Conservation (phyloP, 1,284 basidiomycete genomes). For the Ceratorhiza oryzae-sativae region DNA sequence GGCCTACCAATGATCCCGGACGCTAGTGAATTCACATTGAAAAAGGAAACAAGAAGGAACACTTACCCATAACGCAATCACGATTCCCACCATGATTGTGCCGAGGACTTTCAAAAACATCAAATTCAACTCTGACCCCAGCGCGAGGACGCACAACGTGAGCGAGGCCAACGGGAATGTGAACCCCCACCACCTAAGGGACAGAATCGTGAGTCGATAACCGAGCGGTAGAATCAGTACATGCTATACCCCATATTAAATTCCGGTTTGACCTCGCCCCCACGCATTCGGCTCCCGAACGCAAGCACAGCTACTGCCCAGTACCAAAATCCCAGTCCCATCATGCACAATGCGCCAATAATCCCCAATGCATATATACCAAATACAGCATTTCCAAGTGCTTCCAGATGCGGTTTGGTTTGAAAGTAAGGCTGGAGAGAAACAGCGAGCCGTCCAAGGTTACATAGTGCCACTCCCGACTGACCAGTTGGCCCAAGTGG, state of each 20-base stretch:
- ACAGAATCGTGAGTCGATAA: background rate
- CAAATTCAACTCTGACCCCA: constrained; percentile 35
- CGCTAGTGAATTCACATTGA: background rate
- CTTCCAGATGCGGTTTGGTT: constrained; percentile 12
- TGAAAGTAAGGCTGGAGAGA: constrained; percentile 22
- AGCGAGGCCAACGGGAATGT: constrained; percentile 36
- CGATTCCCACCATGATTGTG: constrained; percentile 36
- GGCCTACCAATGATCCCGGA: background rate
- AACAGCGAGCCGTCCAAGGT: constrained; percentile 27
- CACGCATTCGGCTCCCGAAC: constrained; percentile 35
- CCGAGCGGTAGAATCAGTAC: background rate
- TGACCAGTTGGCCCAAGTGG: constrained; percentile 35
- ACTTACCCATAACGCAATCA: constrained; percentile 37
- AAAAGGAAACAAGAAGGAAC: background rate
- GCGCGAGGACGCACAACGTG: constrained; percentile 30
- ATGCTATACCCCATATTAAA: constrained; percentile 37
- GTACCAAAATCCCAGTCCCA: constrained; percentile 36
- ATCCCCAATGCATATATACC: constrained; percentile 30
- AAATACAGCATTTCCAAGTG: background rate
- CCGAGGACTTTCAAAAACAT: constrained; percentile 38
- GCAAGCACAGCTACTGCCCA: constrained; percentile 35
- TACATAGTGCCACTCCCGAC: constrained; percentile 32
- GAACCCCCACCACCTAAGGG: constrained; percentile 34
- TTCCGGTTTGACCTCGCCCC: constrained; percentile 34
- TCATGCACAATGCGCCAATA: constrained; percentile 35